phyloP scores from a whole-genome alignment of 1,139 yeast genomes.

The Magnusiomyces magnusii region DNA sequence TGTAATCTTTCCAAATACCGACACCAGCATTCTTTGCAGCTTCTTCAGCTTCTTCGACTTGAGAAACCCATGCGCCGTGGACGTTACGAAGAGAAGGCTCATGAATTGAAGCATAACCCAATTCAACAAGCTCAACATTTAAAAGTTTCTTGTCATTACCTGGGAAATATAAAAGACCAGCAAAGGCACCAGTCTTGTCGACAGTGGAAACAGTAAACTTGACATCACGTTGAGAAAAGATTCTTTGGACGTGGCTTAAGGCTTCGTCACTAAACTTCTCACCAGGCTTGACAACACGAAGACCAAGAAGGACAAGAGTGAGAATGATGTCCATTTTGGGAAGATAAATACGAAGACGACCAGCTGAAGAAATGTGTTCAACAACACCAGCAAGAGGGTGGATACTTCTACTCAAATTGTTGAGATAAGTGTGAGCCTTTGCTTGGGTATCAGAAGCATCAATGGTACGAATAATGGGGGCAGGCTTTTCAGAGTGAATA shows the following conservation, averaged over 20 bases:
- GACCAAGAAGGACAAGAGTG: constrained; percentile 70
- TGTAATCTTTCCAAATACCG: constrained; percentile 62
- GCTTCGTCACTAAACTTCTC: constrained; percentile 47
- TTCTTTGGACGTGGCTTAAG: constrained; percentile 46
- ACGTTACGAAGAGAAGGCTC: constrained; percentile 51
- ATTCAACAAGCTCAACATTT: constrained; percentile 51
- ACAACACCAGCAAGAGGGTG: constrained; percentile 54
- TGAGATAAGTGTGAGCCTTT: constrained; percentile 67
- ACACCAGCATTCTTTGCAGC: constrained; percentile 46
- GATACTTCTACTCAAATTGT: constrained; percentile 60
- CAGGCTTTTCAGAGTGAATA: constrained; percentile 50
- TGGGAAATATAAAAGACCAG: constrained; percentile 58
- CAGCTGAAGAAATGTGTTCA: constrained; percentile 61
- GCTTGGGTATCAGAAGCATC: constrained; percentile 72
- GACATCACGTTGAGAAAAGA: constrained; percentile 64
- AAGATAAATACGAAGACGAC: constrained; percentile 56
- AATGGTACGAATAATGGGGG: constrained; percentile 54
- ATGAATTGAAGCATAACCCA: constrained; percentile 61
- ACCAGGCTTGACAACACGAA: constrained; percentile 41
- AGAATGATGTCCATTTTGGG: constrained; percentile 68
- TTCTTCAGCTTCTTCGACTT: constrained; percentile 55
- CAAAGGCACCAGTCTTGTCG: constrained; percentile 76
- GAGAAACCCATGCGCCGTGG: constrained; percentile 41
- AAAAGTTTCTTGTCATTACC: constrained; percentile 47
- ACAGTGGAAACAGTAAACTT: constrained; percentile 59